phyloP scores from a whole-genome alignment of 345 rosid genomes.

The Sonneratia caseolaris region DNA sequence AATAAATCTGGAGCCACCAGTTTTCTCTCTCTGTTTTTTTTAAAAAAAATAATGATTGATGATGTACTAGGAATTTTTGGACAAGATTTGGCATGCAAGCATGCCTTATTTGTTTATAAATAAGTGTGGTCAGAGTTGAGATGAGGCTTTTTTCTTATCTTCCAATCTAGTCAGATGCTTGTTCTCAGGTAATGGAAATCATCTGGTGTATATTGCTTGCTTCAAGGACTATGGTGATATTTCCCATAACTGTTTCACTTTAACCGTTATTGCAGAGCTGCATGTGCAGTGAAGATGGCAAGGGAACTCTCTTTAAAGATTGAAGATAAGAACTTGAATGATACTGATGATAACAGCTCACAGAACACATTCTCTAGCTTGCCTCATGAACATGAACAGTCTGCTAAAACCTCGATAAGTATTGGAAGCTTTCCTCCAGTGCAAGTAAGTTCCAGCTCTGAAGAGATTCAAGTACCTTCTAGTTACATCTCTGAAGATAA shows the following conservation, averaged over 20 bases:
- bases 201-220: not conserved
- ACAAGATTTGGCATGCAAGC: not conserved
- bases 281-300: constrained; percentile 79
- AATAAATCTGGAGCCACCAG: not conserved
- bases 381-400: constrained; percentile 79
- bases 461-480: constrained; percentile 42
- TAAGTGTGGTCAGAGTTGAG: not conserved
- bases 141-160: not conserved
- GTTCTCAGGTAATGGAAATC: not conserved
- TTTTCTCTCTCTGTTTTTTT: not conserved
- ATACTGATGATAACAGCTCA: constrained; percentile 69
- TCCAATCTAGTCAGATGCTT: not conserved
- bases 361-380: constrained; percentile 75
- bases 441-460: constrained; percentile 79
- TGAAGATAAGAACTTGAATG: constrained; percentile 76
- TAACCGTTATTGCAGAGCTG: constrained; percentile 51
- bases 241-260: constrained; percentile 4
- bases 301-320: constrained; percentile 59
- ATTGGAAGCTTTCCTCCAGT: constrained; percentile 83
- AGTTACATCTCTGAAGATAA: constrained; percentile 40
- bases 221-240: not conserved
- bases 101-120: not conserved
- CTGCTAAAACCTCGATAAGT: constrained; percentile 75
- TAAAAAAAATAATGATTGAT: not conserved
- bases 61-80: not conserved